Conservation (phyloP, 176 grass and related monocot genomes). For the Musa acuminata region DNA sequence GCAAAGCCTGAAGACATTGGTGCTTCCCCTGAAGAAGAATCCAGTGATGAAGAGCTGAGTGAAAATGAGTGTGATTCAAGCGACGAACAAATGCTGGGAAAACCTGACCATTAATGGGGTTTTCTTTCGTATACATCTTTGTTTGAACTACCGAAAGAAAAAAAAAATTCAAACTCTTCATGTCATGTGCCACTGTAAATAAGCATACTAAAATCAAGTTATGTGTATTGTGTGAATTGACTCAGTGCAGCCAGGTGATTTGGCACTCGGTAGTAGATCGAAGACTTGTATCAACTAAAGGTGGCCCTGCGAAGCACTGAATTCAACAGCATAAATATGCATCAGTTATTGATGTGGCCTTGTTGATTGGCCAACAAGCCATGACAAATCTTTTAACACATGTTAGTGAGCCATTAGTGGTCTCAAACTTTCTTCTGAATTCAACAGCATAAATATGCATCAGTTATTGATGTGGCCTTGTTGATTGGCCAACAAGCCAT, state of each 20-base stretch:
- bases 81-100: conserved; percentile 12
- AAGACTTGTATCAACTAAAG: too few relatives aligned
- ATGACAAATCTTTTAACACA: too few relatives aligned
- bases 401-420: too few relatives aligned
- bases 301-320: too few relatives aligned
- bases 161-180: neutral
- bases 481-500: too few relatives aligned
- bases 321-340: too few relatives aligned
- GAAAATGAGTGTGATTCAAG: conserved; percentile 19
- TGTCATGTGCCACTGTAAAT: conserved; percentile 3
- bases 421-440: too few relatives aligned
- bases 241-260: neutral
- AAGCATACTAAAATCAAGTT: neutral
- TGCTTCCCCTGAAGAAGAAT: neutral
- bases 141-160: neutral
- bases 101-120: conserved; percentile 2
- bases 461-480: too few relatives aligned
- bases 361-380: too few relatives aligned
- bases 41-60: conserved; percentile 18
- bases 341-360: too few relatives aligned
- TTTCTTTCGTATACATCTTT: neutral
- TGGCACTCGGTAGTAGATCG: too few relatives aligned
- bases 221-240: neutral
- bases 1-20: conserved; percentile 13
- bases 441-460: too few relatives aligned